A percentile compares a stretch with the other conserved stretches of the same genome.
Conservation (phyloP, 2,329 filamentous ascomycete genomes). For the Polychaeton citri region DNA sequence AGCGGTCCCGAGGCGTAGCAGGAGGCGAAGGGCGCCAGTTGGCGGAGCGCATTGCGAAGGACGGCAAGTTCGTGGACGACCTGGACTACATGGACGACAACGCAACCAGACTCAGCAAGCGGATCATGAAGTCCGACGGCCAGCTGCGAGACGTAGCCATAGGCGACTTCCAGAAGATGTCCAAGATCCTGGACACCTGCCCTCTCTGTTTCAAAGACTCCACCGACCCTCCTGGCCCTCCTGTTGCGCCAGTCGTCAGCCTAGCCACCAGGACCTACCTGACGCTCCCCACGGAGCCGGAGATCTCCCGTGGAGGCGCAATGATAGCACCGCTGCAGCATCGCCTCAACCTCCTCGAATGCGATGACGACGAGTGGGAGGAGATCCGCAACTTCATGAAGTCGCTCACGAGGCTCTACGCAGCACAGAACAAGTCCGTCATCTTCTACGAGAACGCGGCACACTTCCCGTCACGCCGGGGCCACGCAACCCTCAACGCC, state of each 20-base stretch:
- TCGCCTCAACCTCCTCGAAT: conserved; percentile 81
- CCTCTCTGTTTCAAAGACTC: conserved; percentile 91
- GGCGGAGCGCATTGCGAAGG: conserved; percentile 88
- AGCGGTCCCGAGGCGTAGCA: conserved; percentile 46
- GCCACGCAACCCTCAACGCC: conserved; percentile 73
- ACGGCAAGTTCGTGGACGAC: conserved; percentile 78
- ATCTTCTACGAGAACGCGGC: conserved; percentile 98
- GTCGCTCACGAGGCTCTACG: conserved; percentile 82
- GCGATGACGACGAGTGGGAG: conserved; percentile 98
- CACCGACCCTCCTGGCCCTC: conserved; percentile 47
- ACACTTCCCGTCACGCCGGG: conserved; percentile 53
- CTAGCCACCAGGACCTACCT: conserved; percentile 77
- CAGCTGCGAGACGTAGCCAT: conserved; percentile 82
- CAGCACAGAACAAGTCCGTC: conserved; percentile 81
- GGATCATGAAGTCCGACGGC: conserved; percentile 75
- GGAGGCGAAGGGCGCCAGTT: conserved; percentile 72
- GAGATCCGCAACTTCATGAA: conserved; percentile 99
- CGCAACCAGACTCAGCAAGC: conserved; percentile 72
- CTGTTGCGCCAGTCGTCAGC: conserved; percentile 72
- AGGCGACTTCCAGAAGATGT: conserved; percentile 78
- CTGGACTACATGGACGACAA: conserved; percentile 98
- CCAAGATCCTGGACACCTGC: conserved; percentile 71
- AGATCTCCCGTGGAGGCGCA: conserved; percentile 69
- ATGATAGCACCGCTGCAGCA: conserved; percentile 85
- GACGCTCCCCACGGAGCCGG: conserved; percentile 79